Conservation (phyloP, 306 rosid species). For the Cajanus cajan region DNA sequence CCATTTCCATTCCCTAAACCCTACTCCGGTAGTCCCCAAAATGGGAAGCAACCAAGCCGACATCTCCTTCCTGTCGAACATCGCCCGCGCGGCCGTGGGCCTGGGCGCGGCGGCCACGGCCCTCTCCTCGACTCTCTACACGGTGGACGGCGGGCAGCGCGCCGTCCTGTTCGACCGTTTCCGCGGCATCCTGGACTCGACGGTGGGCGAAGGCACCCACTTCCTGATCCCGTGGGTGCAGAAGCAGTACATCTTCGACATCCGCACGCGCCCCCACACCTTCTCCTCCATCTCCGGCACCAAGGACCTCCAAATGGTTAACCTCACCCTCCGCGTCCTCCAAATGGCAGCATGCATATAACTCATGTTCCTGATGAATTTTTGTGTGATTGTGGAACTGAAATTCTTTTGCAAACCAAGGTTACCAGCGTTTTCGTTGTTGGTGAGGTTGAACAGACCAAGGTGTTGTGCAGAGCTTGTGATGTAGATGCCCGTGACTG, state of each 20-base stretch:
- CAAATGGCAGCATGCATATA: no score
- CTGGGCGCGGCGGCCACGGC: constrained; percentile 58
- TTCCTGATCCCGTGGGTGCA: constrained; percentile 95
- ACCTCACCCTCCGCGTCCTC: constrained; percentile 75
- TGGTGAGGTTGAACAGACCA: constrained; percentile 64
- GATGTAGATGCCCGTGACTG: constrained; percentile 54
- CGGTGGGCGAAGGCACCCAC: constrained; percentile 76
- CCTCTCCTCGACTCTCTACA: constrained; percentile 69
- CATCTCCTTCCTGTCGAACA: constrained; percentile 52
- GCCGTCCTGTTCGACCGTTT: constrained; percentile 93
- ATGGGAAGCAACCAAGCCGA: constrained; percentile 89
- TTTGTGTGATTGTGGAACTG: no score
- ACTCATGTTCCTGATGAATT: no score
- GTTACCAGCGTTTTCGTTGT: constrained; percentile 40
- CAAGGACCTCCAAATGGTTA: constrained; percentile 91
- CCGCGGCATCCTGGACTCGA: constrained; percentile 69
- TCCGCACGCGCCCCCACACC: constrained; percentile 83
- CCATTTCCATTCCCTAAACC: no score
- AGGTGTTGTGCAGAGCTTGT: constrained; percentile 56
- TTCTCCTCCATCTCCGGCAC: constrained; percentile 90
- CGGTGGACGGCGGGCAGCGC: constrained; percentile 94
- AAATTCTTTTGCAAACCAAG: no score
- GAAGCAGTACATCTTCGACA: constrained; percentile 89
- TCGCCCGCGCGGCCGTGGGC: constrained; percentile 75
- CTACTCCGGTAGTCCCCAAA: not conserved